These are phyloP conservation scores for Alternaria postmessia DNA, from an alignment of 2,329 filamentous ascomycete genomes.

Conservation along the genomic window DNA sequence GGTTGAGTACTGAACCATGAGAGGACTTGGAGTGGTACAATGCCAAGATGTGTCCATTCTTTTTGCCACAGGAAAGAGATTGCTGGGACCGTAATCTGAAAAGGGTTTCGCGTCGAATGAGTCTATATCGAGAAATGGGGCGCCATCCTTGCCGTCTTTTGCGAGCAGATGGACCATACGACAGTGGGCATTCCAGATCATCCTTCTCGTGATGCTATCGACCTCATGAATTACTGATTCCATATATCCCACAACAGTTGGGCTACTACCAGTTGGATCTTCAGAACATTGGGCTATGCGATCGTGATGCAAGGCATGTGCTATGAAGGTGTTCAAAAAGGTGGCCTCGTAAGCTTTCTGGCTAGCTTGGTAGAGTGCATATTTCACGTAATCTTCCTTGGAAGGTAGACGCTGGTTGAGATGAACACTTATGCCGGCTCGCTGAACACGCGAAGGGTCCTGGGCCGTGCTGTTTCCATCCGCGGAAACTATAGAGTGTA, in stretches of 20 bases:
- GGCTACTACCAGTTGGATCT: neutral
- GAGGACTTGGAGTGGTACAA: constrained; percentile 12
- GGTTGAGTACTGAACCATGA: constrained; percentile 30
- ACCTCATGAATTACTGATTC: constrained; percentile 25
- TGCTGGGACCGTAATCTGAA: constrained; percentile 22
- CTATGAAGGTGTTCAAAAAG: constrained; percentile 31
- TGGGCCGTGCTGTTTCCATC: neutral
- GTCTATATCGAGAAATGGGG: constrained; percentile 31
- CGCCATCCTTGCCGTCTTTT: constrained; percentile 23
- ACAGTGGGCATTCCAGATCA: constrained; percentile 34
- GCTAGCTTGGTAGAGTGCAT: constrained; percentile 35
- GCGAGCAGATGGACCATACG: constrained; percentile 30
- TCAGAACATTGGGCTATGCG: constrained; percentile 22
- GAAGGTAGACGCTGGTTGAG: constrained; percentile 25
- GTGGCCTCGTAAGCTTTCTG: constrained; percentile 37
- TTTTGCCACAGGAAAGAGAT: constrained; percentile 10
- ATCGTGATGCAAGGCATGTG: constrained; percentile 29
- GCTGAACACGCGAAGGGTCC: constrained; percentile 10
- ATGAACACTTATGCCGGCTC: constrained; percentile 13
- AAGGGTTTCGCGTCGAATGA: constrained; percentile 22
- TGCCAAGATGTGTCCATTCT: constrained; percentile 37
- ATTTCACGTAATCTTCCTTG: constrained; percentile 28
- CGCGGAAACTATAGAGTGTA: neutral
- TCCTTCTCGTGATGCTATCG: constrained; percentile 29
- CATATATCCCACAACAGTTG: constrained; percentile 25